Evolutionary conservation across 2,329 filamentous ascomycete genomes (phyloP), one percentile per base, ranked within the genome.

Genomic region (Juglanconis sp.): DNA sequence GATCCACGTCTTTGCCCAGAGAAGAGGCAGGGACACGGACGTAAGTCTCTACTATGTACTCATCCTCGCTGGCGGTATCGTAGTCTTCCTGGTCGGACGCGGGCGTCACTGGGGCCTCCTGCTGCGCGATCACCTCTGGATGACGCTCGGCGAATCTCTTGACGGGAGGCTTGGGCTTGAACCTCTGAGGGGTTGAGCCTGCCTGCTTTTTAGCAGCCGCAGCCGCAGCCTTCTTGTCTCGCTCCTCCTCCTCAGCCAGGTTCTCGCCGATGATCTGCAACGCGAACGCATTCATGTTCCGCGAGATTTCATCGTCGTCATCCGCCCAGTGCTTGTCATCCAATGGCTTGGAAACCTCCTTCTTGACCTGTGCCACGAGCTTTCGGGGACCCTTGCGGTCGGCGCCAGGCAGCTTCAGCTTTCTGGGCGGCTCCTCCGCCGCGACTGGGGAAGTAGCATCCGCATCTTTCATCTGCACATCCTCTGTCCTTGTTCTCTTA

Each of bases 31-130:
- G 82, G 17, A 88, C 78, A 40, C 86, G 84, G 56, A 87, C 77
- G 66, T 88, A 88, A 46, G 85, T 87, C 62, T 88, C 86, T 48
- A 86, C 81, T 34, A 88, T 77, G 73, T 87, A 88, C 56, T 87
- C 84, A 3, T 79, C 78, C 17, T 83, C 82, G 60, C 70, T 69
- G 53, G 71, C 70, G 40, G 75, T 76, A 13, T 64, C 66, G 40
- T 74, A 71, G 24, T 38, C 48, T 8, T 50, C 50, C 48, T 63
- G 49, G 10, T 57, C 62, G 13, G 61, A 56, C 7, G 54, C 40
- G 11, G 50, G 61, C 7, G 63, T 53, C 15, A 49, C 61, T 30
- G 58, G 52, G 5, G 59, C 57, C 51, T 49, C 46, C 35, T 63
- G 65, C 24, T 64, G 57, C 40, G 64, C 59, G 42, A 65, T 66